Base-by-base conservation (phyloP, 1,284 basidiomycete species). In the Gomphus bonarii region DNA sequence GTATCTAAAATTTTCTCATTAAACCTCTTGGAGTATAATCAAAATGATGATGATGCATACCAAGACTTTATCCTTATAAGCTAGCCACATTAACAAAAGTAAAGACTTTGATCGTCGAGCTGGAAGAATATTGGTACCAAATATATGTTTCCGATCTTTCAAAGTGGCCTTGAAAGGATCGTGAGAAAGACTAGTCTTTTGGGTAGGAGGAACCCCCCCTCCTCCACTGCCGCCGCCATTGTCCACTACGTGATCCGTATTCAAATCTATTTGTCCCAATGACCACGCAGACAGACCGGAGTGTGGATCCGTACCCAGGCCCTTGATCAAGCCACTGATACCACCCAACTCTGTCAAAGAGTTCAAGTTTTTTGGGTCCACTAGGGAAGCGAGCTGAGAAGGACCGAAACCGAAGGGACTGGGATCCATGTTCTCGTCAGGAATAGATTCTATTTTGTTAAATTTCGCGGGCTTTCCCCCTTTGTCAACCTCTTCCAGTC, bases 41-140 rank as follows among this genome's bases (percentile, higher is more conserved):
- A 52, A 55, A 31, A 18, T 36, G 25, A 22, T 36, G 25, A 22
- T 48, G 36, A 16, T 62, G 90, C 87, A 64, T 61, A 76, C 75
- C 67, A 97, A 73, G 63, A 97, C 91, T 75, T 95, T 97, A 73
- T 98, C 95, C 72, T 95, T 91, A 66, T 97, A 75, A 1, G 95
- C 95, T 36, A 89, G 72, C 89, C 89, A 97, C 91, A 97, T 97
- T 43, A 99, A 78, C 62, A 79, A 74, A 47, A 93, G 74, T 18
- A 99, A 75, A 30, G 80, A 81, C 73, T 97, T 98, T 62, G 81
- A 83, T 58, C 81, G 77, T 43, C 91, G 82, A 5, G 73, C 72
- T 1, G 95, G 95, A 0, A 98, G 75, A 30, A 86, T 68, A 67
- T 99, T 99, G 60, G 76, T 73, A 40, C 95, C 95, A 66, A 86